These are phyloP conservation scores for Fusarium algeriense DNA, from an alignment of 2,329 filamentous ascomycete species.

Conservation along the genomic window DNA sequence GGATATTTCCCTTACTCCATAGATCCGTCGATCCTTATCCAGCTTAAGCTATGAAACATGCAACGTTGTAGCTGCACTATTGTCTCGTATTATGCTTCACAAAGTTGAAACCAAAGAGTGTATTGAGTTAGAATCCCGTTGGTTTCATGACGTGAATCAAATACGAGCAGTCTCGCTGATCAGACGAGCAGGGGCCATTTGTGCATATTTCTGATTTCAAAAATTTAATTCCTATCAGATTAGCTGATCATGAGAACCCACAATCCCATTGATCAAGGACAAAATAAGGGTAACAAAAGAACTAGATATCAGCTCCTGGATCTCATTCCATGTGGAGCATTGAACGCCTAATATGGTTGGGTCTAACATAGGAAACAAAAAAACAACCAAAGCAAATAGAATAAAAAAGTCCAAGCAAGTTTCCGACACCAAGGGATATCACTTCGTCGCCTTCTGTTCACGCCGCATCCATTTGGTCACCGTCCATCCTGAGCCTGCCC, in stretches of 20 bases:
- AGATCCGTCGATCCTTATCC: slow-evolving; percentile 15
- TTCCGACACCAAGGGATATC: slow-evolving; percentile 47
- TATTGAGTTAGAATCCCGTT: not conserved
- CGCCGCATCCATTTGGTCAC: slow-evolving; percentile 44
- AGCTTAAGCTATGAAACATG: slow-evolving; percentile 25
- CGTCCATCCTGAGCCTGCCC: slow-evolving; percentile 47
- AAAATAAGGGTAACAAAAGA: slow-evolving; percentile 25
- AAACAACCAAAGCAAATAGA: slow-evolving; percentile 32
- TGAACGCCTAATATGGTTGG: slow-evolving; percentile 45
- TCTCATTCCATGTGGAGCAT: slow-evolving; percentile 42
- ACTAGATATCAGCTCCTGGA: slow-evolving; percentile 39
- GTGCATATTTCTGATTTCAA: slow-evolving; percentile 1
- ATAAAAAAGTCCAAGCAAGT: slow-evolving; percentile 41
- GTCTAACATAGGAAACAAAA: slow-evolving; percentile 40
- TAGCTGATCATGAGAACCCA: slow-evolving; percentile 9
- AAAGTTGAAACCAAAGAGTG: slow-evolving; percentile 27
- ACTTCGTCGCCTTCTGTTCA: slow-evolving; percentile 47
- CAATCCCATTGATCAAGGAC: slow-evolving; percentile 24
- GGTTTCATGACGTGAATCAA: slow-evolving; percentile 29
- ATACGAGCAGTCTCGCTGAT: not conserved
- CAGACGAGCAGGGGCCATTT: not conserved
- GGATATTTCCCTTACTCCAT: slow-evolving; percentile 19
- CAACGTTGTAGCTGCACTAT: slow-evolving; percentile 7
- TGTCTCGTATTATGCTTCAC: slow-evolving; percentile 21
- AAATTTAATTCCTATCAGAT: slow-evolving; percentile 15